Percentiles rank a stretch among this genome's conserved stretches.
phyloP scores from a whole-genome alignment of 352 stramenopile genomes.

The Phytophthora cactorum region DNA sequence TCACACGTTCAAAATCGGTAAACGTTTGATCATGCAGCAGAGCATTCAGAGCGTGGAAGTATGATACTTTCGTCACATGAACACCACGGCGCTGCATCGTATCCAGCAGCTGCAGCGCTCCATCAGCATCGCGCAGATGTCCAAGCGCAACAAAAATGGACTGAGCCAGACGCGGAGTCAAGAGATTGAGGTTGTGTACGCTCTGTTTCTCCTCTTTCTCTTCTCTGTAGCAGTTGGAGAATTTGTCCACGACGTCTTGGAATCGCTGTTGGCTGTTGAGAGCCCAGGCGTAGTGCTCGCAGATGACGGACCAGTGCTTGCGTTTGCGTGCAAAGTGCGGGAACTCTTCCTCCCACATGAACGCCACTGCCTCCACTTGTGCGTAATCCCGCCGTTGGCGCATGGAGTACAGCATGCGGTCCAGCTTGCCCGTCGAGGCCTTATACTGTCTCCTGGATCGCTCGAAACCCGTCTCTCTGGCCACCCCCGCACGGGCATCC shows the following conservation, averaged over 20 bases:
- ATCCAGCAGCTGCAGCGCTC: conserved; percentile 43
- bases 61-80: conserved; percentile 54
- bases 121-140: conserved; percentile 44
- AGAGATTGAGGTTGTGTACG: conserved; percentile 18
- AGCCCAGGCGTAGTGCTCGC: conserved; percentile 57
- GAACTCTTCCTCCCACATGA: conserved; percentile 57
- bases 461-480: conserved; percentile 41
- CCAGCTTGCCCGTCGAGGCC: conserved; percentile 54
- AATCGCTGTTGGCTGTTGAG: conserved; percentile 65
- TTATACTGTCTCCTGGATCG: conserved; percentile 51
- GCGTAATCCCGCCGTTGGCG: conserved; percentile 42
- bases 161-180: conserved; percentile 51
- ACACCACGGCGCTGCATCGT: conserved; percentile 40
- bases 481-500: conserved; percentile 23
- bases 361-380: conserved; percentile 58
- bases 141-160: conserved; percentile 61
- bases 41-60: conserved; percentile 66
- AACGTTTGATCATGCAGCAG: conserved; percentile 60
- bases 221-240: conserved; percentile 29
- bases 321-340: conserved; percentile 50
- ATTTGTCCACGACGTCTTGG: conserved; percentile 55
- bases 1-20: conserved; percentile 52
- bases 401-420: conserved; percentile 48
- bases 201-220: not conserved
- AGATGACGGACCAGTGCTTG: conserved; percentile 55